Base-by-base conservation (phyloP, 768 basidiomycete genomes). In the Phaeotremella fagi region DNA sequence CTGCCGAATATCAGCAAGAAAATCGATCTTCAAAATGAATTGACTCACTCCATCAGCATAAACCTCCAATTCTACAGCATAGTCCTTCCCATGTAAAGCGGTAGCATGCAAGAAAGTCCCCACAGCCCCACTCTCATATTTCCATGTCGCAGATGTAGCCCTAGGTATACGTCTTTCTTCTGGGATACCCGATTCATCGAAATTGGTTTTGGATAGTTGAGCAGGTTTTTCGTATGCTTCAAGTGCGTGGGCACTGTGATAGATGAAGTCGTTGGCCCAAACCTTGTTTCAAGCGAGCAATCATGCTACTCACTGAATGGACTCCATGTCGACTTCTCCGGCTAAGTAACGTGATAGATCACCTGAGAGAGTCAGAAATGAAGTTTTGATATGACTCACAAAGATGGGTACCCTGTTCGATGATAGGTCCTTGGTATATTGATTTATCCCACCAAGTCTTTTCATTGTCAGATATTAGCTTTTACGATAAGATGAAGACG, bases 301-400 rank as follows among this genome's bases (percentile, higher is more conserved):
- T 12, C 16, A 14, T 27, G 16, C 12, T 11, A 62, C 92, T 47
- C 62, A 74, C 54, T 72, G 70, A 50, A 75, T 61, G 7, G 73
- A 66, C 31, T 82, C 78, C 52, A 91, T 82, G 70, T 94, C 88
- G 51, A 94, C 86, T 57, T 92, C 88, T 11, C 38, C 38, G 9
- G 94, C 92, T 66, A 98, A 92, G 78, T 92, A 92, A 57, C 92
- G 85, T 35, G 89, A 91, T 33, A 94, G 81, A 77, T 95, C 69
- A 52, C 54, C 60, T 64, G 22, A 6, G 38, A 11, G 16, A 24
- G n/a, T 45, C 12, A 41, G 11, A 7, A 5, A 6, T n/a, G 16
- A 20, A 6, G 5, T 5, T 9, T 9, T 9, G 22, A 22, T 11
- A 3, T 35, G n/a, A 55, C 62, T 45, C 88, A 72, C 89, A 91